Conservation (phyloP, 2,329 filamentous ascomycete species). For the Ceratocystis eucalypticola region DNA sequence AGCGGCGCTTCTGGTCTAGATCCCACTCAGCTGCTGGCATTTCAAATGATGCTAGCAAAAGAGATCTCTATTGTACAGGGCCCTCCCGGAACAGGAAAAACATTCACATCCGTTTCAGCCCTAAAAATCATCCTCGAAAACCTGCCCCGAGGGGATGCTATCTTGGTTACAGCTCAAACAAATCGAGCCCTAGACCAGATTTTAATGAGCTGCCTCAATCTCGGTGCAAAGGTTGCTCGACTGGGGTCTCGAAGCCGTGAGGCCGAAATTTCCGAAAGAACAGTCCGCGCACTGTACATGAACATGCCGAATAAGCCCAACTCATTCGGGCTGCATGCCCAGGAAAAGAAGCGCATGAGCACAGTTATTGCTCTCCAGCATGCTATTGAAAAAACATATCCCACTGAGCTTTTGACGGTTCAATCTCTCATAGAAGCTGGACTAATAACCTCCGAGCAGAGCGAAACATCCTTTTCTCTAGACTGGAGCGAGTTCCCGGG, state of each 20-base stretch:
- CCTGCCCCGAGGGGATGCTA: conserved; percentile 43
- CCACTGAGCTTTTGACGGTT: background rate
- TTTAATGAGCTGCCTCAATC: conserved; percentile 44
- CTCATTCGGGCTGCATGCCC: background rate
- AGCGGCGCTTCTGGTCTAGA: conserved; percentile 33
- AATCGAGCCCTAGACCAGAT: conserved; percentile 86
- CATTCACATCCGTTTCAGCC: conserved; percentile 62
- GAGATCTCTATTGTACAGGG: conserved; percentile 69
- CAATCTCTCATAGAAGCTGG: conserved; percentile 35
- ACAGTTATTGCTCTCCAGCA: conserved; percentile 24
- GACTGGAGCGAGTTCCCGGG: conserved; percentile 1
- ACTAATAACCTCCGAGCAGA: conserved; percentile 22
- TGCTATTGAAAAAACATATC: background rate
- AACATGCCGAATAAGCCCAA: background rate
- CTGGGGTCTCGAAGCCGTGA: conserved; percentile 33
- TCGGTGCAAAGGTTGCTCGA: conserved; percentile 42
- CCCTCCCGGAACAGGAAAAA: conserved; percentile 64
- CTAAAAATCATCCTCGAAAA: conserved; percentile 53
- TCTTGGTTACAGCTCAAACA: conserved; percentile 73
- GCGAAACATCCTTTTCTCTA: background rate
- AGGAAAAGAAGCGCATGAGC: conserved; percentile 30
- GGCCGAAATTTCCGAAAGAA: conserved; percentile 8
- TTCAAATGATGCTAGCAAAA: conserved; percentile 56
- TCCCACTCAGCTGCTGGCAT: conserved; percentile 53
- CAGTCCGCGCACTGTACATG: conserved; percentile 5